A percentile compares a stretch with the other conserved stretches of the same genome.
These are phyloP conservation scores for Coprinopsis sp. DNA, from an alignment of 768 basidiomycete species.

Conservation along the genomic window DNA sequence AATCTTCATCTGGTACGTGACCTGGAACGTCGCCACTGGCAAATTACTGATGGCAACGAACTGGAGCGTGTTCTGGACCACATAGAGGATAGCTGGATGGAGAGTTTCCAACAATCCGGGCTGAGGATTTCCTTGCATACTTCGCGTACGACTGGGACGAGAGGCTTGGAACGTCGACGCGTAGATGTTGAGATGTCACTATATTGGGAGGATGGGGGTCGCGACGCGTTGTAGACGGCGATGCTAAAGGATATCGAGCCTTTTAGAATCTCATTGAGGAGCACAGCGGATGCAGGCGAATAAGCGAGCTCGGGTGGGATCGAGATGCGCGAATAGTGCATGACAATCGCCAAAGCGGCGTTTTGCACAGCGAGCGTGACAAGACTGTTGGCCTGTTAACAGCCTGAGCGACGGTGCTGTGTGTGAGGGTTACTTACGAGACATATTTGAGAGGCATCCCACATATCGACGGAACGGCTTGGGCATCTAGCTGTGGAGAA, in stretches of 20 bases:
- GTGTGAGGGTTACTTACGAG: slow-evolving; percentile 46
- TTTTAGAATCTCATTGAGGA: slow-evolving; percentile 92
- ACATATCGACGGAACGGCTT: slow-evolving; percentile 46
- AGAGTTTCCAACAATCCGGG: slow-evolving; percentile 94
- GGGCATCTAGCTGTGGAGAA: slow-evolving; percentile 27
- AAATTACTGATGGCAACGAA: slow-evolving; percentile 95
- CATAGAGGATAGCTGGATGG: slow-evolving; percentile 92
- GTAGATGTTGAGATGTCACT: not conserved
- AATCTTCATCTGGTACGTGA: slow-evolving; percentile 98
- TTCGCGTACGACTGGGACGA: slow-evolving; percentile 47
- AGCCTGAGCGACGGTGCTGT: not conserved
- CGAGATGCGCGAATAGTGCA: slow-evolving; percentile 97
- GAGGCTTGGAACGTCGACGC: slow-evolving; percentile 33
- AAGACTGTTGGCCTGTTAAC: slow-evolving; percentile 44
- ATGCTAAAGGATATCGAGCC: slow-evolving; percentile 88
- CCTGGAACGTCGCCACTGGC: slow-evolving; percentile 95
- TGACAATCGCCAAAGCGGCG: slow-evolving; percentile 90
- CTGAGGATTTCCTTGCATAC: slow-evolving; percentile 77
- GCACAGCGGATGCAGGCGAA: slow-evolving; percentile 90
- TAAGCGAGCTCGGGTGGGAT: slow-evolving; percentile 75
- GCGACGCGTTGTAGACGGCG: slow-evolving; percentile 60
- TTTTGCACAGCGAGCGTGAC: slow-evolving; percentile 93
- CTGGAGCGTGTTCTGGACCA: slow-evolving; percentile 95
- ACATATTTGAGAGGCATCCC: slow-evolving; percentile 78
- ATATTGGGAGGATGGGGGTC: too few species aligned